Evolutionary conservation across 129 eudicot species (phyloP).

Genomic region (Arctium minus): DNA sequence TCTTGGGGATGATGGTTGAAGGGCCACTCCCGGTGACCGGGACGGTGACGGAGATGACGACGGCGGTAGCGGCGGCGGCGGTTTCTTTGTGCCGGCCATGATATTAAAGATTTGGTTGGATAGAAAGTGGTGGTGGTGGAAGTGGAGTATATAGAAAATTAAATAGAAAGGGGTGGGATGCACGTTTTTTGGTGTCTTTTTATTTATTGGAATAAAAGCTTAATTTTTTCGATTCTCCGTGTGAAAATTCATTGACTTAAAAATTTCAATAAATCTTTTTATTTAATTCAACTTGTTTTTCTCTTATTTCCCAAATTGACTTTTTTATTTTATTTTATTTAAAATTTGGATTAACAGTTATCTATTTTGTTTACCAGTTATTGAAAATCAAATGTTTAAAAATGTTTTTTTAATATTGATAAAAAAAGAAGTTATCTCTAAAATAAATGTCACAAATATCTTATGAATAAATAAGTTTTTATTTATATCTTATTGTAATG

Average conservation of each 20-base stretch:
- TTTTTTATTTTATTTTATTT: no score
- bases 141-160: constrained; percentile 11
- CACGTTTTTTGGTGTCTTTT: constrained; percentile 30
- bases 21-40: constrained; percentile 37
- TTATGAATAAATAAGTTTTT: not conserved
- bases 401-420: no score
- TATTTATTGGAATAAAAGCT: not conserved
- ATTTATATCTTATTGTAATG: not conserved
- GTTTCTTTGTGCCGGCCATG: constrained; percentile 34
- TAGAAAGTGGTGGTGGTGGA: constrained; percentile 11
- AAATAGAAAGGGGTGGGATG: constrained; percentile 26
- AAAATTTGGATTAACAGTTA: no score
- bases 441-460: no score
- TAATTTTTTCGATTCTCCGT: constrained; percentile 11
- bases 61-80: constrained; percentile 34
- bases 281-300: not conserved
- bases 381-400: no score
- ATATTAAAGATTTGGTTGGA: constrained; percentile 1
- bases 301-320: no score
- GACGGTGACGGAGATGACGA: constrained; percentile 43
- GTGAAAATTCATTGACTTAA: constrained; percentile 23
- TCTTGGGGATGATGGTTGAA: constrained; percentile 54
- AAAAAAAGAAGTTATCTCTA: no score
- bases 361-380: no score
- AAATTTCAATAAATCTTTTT: constrained; percentile 3